Evolutionary conservation across 805 yeast species (phyloP).

Genomic region (Saccharomyces eubayanus): DNA sequence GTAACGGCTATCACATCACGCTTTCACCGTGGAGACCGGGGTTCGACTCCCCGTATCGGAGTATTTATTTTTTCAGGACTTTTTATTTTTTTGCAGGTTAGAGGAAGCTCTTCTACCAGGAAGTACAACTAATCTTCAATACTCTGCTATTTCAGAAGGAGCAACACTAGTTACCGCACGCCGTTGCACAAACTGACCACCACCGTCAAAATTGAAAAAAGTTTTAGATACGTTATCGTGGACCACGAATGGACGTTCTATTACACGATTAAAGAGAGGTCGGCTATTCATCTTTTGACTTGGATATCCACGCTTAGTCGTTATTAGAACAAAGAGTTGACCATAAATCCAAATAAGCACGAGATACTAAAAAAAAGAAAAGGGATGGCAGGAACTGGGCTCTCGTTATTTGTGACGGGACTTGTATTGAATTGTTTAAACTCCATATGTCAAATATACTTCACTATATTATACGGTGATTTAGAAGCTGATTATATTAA

Average conservation of each 20-base stretch:
- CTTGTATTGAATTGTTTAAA: constrained; percentile 80
- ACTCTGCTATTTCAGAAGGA: background rate
- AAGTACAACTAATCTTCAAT: background rate
- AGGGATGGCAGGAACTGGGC: constrained; percentile 8
- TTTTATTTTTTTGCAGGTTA: background rate
- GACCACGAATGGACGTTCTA: background rate
- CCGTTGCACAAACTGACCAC: background rate
- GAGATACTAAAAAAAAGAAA: background rate
- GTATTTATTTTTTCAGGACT: constrained; percentile 4
- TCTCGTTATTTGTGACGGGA: constrained; percentile 51
- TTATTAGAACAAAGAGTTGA: background rate
- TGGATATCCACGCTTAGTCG: background rate
- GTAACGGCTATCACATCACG: constrained; percentile 27
- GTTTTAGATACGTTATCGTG: background rate
- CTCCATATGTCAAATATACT: constrained; percentile 86
- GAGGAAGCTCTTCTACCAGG: background rate
- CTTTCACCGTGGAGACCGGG: constrained; percentile 26
- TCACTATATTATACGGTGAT: constrained; percentile 92
- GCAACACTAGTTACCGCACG: background rate
- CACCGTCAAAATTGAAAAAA: background rate
- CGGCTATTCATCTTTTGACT: background rate
- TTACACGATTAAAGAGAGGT: background rate
- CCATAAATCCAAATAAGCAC: background rate
- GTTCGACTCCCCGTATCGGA: constrained; percentile 27
- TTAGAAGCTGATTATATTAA: constrained; percentile 94